Base-by-base conservation (phyloP, 176 grass and related monocot genomes). In the Musa acuminata region DNA sequence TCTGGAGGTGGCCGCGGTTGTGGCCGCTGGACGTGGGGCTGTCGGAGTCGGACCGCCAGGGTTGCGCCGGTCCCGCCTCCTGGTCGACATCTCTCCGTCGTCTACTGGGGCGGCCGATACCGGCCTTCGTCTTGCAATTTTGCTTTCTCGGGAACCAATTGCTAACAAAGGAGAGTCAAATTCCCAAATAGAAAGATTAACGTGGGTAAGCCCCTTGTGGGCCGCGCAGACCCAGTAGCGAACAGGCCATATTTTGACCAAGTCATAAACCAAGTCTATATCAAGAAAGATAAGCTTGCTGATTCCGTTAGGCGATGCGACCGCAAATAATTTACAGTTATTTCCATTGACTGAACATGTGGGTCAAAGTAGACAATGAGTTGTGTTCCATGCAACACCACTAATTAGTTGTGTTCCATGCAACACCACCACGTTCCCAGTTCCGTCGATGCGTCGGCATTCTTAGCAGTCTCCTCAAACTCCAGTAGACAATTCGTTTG, bases 51-150 rank as follows among this genome's bases (percentile, higher is more conserved):
- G 75, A 26, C 53, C 72, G 43, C 72, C 55, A 65, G 76, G 79
- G 57, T 81, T 85, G 55, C 88, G 82, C 80, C 82, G 90, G 77
- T 98, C 84, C 77, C 89, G 81, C 80, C 94, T 81, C 87, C 84
- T 83, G 8, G 83, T 58, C 67, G 85, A 77, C 90, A 93, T 90
- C 78, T 83, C 76, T 1, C n/a, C 35, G 9, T 13, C 21, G 35
- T 6, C 3, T 43, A 43, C 35, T 43, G 35, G 35, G 35, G 35
- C 35, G 35, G 35, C 35, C 4, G 35, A 43, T 6, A 43, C 35
- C 35, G 35, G 35, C 35, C 35, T n/a, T 43, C 35, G 35, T 43
- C 4, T 43, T 43, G 35, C 4, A 43, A 43, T 43, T 43, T 43
- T 43, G 35, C 35, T 43, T 43, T 43, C 35, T 43, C 35, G 4